A percentile compares a stretch with the other conserved stretches of the same genome.
These are phyloP conservation scores for Debaryomycetaceae sp. DNA, from an alignment of 1,139 yeast genomes.

Conservation along the genomic window DNA sequence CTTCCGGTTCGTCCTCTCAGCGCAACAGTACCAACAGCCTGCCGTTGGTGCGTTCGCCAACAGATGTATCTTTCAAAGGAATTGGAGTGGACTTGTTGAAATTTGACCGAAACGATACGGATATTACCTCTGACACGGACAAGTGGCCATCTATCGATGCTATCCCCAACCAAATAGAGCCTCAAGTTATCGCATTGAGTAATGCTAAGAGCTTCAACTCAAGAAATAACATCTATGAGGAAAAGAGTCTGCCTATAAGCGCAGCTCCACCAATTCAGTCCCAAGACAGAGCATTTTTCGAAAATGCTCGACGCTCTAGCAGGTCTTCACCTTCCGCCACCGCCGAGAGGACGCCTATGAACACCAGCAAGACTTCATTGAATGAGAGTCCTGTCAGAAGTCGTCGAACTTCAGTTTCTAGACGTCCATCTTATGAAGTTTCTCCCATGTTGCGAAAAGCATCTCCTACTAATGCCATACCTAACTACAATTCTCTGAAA, in stretches of 20 bases:
- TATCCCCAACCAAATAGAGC: slow-evolving; percentile 8
- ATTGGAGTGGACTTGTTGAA: neutral
- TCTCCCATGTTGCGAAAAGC: slow-evolving; percentile 6
- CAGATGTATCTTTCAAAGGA: neutral
- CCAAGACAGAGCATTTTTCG: neutral
- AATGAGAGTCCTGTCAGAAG: slow-evolving; percentile 2
- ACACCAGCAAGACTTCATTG: slow-evolving; percentile 17
- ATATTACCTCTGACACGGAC: slow-evolving; percentile 4
- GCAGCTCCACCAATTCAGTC: neutral
- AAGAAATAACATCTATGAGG: neutral
- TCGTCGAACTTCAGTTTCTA: neutral
- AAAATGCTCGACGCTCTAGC: neutral
- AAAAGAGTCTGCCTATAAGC: neutral
- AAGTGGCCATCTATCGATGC: slow-evolving; percentile 10
- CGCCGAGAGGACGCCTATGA: slow-evolving; percentile 30
- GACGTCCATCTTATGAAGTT: neutral
- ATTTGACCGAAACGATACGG: neutral
- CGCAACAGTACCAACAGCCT: neutral
- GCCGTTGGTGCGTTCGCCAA: neutral
- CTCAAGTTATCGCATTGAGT: slow-evolving; percentile 5
- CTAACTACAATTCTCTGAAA: neutral
- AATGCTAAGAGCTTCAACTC: neutral
- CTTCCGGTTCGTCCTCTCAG: neutral
- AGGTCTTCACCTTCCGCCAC: slow-evolving; percentile 27
- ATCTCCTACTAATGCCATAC: slow-evolving; percentile 2